Evolutionary conservation across 495 filamentous ascomycete genomes (phyloP).

Genomic region (Podospora pseudocomata): DNA sequence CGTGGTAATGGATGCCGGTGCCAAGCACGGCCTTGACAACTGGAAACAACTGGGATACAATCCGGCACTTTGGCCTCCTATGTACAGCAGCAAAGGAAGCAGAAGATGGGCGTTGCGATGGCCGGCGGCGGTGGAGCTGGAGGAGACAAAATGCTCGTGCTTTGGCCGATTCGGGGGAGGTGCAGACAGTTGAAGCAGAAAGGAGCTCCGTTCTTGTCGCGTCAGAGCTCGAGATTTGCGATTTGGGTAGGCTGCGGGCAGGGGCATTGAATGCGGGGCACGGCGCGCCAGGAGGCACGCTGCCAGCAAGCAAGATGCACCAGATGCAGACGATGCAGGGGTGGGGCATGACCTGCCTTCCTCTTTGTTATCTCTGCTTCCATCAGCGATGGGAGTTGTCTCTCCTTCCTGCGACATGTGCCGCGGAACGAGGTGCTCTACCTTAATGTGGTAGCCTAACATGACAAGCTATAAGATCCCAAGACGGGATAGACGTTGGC

Average conservation of each 20-base stretch:
- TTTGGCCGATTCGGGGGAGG: not conserved
- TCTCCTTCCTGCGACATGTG: not conserved
- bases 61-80: not conserved
- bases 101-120: not conserved
- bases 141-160: not conserved
- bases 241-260: slow-evolving; percentile 2
- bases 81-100: not conserved
- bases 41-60: not conserved
- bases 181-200: slow-evolving; percentile 10
- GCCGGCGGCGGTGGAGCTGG: not conserved
- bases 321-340: not conserved
- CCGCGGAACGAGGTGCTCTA: not conserved
- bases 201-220: slow-evolving; percentile 13
- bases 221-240: slow-evolving; percentile 3
- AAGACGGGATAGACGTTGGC: not conserved
- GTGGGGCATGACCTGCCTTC: not conserved
- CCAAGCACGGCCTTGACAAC: not conserved
- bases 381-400: not conserved
- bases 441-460: not conserved
- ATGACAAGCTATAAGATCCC: not conserved
- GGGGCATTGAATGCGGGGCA: slow-evolving; percentile 4
- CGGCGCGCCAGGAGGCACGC: slow-evolving; percentile 3
- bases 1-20: not conserved
- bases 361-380: not conserved
- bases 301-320: not conserved